Percentiles rank a stretch among this genome's conserved stretches.
phyloP scores from a whole-genome alignment of 805 yeast species.

The Brettanomyces sp. region DNA sequence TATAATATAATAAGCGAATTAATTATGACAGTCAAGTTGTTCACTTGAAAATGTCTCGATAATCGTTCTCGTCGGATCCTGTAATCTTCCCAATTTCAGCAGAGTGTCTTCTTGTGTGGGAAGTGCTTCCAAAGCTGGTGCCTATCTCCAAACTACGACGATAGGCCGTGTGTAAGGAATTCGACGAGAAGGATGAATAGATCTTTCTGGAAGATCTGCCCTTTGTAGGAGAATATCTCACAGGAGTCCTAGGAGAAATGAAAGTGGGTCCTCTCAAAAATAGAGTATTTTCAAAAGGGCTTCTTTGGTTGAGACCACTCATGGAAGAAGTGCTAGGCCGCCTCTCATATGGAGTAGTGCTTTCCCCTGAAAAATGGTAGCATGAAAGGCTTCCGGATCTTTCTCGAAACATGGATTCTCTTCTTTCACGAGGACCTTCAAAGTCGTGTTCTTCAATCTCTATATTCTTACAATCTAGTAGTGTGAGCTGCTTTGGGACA shows the following conservation, averaged over 20 bases:
- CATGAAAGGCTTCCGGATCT: conserved; percentile 1
- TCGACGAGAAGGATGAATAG: not conserved
- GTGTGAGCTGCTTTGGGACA: not conserved
- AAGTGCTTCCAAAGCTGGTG: not conserved
- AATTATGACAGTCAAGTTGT: too few relatives aligned
- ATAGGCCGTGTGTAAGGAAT: not conserved
- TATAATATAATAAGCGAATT: too few relatives aligned
- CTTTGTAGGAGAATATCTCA: too few relatives aligned
- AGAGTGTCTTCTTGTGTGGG: not conserved
- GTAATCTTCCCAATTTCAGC: not conserved
- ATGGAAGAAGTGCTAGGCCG: not conserved
- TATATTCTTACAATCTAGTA: not conserved
- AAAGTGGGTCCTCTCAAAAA: too few relatives aligned
- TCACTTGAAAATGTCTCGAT: too few relatives aligned
- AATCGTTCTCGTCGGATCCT: too few relatives aligned
- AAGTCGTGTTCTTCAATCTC: not conserved
- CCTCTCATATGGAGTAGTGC: conserved; percentile 1
- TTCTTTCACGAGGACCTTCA: not conserved
- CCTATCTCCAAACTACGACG: too few relatives aligned
- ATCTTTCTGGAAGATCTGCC: too few relatives aligned
- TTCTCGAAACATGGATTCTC: not conserved
- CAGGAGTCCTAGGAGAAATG: too few relatives aligned
- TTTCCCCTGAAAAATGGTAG: conserved; percentile 1
- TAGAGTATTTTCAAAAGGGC: too few relatives aligned
- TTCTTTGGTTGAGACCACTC: too few relatives aligned